phyloP scores from a whole-genome alignment of 1,284 basidiomycete species.

The Sphagnurus paluster region DNA sequence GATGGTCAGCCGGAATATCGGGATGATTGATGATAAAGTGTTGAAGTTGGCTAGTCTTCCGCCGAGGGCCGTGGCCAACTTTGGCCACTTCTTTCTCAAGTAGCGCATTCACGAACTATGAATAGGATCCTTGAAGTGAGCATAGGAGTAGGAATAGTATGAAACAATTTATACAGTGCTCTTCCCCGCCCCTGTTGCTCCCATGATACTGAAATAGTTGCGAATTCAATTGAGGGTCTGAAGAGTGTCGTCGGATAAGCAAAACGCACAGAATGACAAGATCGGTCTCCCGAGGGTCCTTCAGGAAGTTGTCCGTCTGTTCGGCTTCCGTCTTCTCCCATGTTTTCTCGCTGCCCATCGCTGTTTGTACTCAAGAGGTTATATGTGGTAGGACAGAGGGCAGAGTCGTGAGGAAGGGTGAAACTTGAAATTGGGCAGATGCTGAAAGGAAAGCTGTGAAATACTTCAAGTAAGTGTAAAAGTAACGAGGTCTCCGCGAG shows the following conservation, averaged over 20 bases:
- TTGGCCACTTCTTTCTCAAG: slow-evolving; percentile 9
- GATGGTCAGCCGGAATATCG: slow-evolving; percentile 7
- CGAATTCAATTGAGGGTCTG: neutral
- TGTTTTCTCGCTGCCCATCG: neutral
- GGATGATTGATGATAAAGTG: slow-evolving; percentile 12
- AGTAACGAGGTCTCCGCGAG: no score
- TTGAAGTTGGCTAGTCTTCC: slow-evolving; percentile 19
- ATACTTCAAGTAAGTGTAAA: no score
- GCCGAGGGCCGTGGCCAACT: slow-evolving; percentile 19
- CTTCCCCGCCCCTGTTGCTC: slow-evolving; percentile 22
- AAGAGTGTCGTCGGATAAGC: neutral
- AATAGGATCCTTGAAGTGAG: neutral
- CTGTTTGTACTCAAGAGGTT: neutral
- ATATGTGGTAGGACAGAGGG: neutral
- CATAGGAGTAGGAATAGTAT: neutral
- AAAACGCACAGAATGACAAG: slow-evolving; percentile 16
- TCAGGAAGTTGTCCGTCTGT: slow-evolving; percentile 4
- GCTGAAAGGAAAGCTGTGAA: no score
- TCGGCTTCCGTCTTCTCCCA: slow-evolving; percentile 11
- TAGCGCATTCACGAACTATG: slow-evolving; percentile 17
- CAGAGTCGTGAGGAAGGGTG: neutral
- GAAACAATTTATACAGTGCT: slow-evolving; percentile 17
- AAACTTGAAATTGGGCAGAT: no score
- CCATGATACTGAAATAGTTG: slow-evolving; percentile 13
- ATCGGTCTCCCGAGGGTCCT: slow-evolving; percentile 6